Evolutionary conservation across 805 yeast species (phyloP), one percentile per base, ranked within the genome.

Genomic region (Cyberlindnera japonica): DNA sequence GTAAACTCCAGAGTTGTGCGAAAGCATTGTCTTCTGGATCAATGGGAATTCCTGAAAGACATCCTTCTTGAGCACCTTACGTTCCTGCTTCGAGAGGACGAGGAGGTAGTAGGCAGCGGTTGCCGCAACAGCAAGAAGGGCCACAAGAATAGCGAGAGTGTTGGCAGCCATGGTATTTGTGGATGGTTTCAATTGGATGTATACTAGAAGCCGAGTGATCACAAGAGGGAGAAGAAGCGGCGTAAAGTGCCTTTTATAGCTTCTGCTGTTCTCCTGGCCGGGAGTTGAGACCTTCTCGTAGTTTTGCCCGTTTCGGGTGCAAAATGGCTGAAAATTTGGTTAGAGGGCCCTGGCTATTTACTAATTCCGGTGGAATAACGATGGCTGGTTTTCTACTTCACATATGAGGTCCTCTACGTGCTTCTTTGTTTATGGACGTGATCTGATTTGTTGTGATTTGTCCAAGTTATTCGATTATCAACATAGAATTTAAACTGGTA

Each of bases 1-100:
- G 67, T 87, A 86, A 44, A 88, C 65, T 33, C 90, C 85, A 20
- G 95, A 75, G 64, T 90, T 88, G 62, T 85, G 91, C 29, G 84
- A 73, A 18, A 91, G 69, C 29, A 80, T 72, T 19, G 83, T 80
- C 67, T 86, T 89, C 59, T 80, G 77, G 53, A 83, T 75, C 58
- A 90, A 69, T 44, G 91, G 91, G 71, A 88, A 90, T 56, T 82
- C 75, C 60, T 78, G 80, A 68, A 82, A 88, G 38, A 73, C 71
- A 48, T 77, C 82, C 29, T 81, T 76, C 49, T 73, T 72, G 51
- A 90, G 72, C 11, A 81, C 83, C 38, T 45, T 49, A 15, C 54
- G 57, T 25, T 47, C 41, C 17, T 22, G 31, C 8, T 40, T 18
- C 11, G 37, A 17, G 22, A 10, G 11, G 13, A 51, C 20, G 24